Base-by-base conservation (phyloP, 176 grass and related monocot genomes). In the Hsuehochloa calcarea region DNA sequence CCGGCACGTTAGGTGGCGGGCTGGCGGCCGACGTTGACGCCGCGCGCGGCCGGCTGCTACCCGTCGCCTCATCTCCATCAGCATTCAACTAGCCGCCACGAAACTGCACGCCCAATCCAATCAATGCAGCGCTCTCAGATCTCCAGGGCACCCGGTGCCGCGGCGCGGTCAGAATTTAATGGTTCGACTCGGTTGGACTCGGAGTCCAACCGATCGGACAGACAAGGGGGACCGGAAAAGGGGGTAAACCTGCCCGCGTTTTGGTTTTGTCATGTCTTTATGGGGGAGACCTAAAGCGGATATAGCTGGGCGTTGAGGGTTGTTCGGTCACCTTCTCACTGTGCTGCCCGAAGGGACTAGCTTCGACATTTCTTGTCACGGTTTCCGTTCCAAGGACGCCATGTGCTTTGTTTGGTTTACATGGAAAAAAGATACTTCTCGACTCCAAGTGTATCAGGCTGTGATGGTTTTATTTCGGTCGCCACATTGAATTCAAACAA, bases 301-400 rank as follows among this genome's bases (percentile, higher is more conserved):
- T 47, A 20, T 47, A 20, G 79, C 86, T 90, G 88, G 79, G 7
- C 16, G 88, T 86, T 90, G 88, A 46, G 72, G 15, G 44, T n/a
- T 77, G 65, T 47, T 72, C 39, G 77, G 70, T 67, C 70, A 75
- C 55, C 38, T 74, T 50, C 69, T 74, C 56, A 23, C 69, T 11
- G 69, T 50, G 20, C 45, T 3, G 25, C 58, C 26, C 7, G 26
- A 35, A 37, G n/a, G 22, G 46, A 83, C 9, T 40, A 43, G 8
- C 41, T 43, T 63, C 26, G 63, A 13, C 25, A 13, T 74, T 20
- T 45, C 60, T 65, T 50, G 45, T 44, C 77, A 70, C 68, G 23
- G 80, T 72, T 74, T 31, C 69, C 43, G 8, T 46, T 73, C 50
- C 56, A 73, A 11, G 27, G n/a, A 34, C 37, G 77, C 77, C 17